Evolutionary conservation across 108 stramenopile species (phyloP), one percentile per base, ranked within the genome.

Genomic region (Cyclotella baltica): DNA sequence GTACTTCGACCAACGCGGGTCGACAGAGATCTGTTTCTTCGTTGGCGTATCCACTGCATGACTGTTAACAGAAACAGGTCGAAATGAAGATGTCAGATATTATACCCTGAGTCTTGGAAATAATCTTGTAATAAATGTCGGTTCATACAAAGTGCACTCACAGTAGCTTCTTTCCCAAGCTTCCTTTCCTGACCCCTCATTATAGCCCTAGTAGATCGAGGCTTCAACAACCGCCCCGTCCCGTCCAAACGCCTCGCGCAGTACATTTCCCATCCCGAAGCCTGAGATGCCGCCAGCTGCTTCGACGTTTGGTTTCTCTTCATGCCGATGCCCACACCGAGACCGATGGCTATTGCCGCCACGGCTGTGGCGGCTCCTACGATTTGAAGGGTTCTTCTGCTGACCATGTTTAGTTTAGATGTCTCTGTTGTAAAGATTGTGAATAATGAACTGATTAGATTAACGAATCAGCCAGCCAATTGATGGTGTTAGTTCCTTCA

Each of bases 311-410:
- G 50, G 35, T 38, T 58, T 20, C 69, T 68, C 47, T 52, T 68
- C 16, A 43, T 31, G 11, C 40, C 47, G 19, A 77, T 33, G 20
- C 76, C 76, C 13, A 69, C 67, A 27, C 76, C 76, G 18, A 77
- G 58, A 28, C 76, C 76, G 36, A 77, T 62, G 10, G 67, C 76
- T 13, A 77, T 48, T 31, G 76, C 76, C 1, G 48, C 63, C 25
- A 77, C 61, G 30, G 76, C 46, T 25, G 52, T 46, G n/a, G 53
- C 67, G 18, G 35, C 46, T 20, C 29, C 59, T 15, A 28, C 61
- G n/a, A 77, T 38, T 38, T 77, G 68, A 47, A 77, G 28, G 23
- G 64, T 29, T 47, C 46, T 68, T 35, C 46, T 67, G 43, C 37
- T 64, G 28, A 36, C 67, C 75, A 69, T 74, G n/a, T n/a, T n/a